These are phyloP conservation scores for Penicillium griseofulvum DNA, from an alignment of 2,329 filamentous ascomycete species.

Conservation along the genomic window DNA sequence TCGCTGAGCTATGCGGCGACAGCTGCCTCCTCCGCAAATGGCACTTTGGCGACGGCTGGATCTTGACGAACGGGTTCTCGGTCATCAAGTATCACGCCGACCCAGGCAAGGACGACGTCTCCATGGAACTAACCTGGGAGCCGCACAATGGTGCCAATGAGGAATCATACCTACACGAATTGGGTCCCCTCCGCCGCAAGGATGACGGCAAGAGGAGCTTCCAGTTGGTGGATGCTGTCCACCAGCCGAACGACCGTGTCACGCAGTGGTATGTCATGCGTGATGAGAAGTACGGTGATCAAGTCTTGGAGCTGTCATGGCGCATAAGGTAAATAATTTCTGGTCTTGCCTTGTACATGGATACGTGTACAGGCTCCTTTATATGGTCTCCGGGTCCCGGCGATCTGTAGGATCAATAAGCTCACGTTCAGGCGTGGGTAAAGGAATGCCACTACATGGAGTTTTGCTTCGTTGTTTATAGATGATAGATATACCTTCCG, in stretches of 20 bases:
- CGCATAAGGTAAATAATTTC: conserved; percentile 17
- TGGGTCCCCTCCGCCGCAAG: conserved; percentile 51
- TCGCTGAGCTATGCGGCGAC: conserved; percentile 55
- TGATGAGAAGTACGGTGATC: conserved; percentile 40
- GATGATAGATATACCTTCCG: conserved; percentile 21
- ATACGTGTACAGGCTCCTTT: conserved; percentile 7
- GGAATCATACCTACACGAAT: conserved; percentile 51
- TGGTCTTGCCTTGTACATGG: conserved; percentile 8
- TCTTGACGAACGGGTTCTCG: conserved; percentile 61
- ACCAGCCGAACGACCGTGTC: conserved; percentile 43
- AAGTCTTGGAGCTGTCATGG: conserved; percentile 44
- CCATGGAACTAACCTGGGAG: conserved; percentile 55
- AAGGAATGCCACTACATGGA: conserved; percentile 16
- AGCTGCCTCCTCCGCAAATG: conserved; percentile 58
- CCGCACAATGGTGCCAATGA: conserved; percentile 44
- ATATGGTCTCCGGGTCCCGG: conserved; percentile 1
- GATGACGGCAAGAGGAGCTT: conserved; percentile 54
- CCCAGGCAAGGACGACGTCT: conserved; percentile 46
- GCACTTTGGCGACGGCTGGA: conserved; percentile 45
- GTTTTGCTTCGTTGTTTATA: conserved; percentile 23
- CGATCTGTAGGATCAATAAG: neutral
- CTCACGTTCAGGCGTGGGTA: conserved; percentile 17
- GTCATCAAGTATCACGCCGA: conserved; percentile 51
- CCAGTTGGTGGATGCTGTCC: conserved; percentile 46
- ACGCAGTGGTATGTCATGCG: conserved; percentile 57